Percentiles rank a stretch among this genome's conserved stretches.
phyloP scores from a whole-genome alignment of 1,284 basidiomycete species.

The Fomitopsis palustris region DNA sequence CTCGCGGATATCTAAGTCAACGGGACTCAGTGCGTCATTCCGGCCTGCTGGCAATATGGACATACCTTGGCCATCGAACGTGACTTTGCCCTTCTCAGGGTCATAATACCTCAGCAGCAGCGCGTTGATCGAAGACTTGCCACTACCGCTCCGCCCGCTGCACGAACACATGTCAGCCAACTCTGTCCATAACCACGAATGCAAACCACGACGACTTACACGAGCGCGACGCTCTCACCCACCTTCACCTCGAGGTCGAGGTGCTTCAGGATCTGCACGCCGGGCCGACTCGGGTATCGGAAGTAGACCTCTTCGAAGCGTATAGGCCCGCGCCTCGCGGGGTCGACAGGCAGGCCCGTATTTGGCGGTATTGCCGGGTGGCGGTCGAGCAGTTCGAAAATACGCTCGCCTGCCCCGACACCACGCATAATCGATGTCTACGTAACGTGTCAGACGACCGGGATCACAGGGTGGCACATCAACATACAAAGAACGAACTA shows the following conservation, averaged over 20 bases:
- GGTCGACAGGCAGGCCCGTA: constrained; percentile 53
- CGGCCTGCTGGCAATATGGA: not conserved
- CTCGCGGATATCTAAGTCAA: constrained; percentile 67
- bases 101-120: constrained; percentile 93
- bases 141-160: constrained; percentile 87
- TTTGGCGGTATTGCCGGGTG: constrained; percentile 67
- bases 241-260: constrained; percentile 76
- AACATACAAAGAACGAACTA: constrained; percentile 39
- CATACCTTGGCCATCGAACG: constrained; percentile 82
- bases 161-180: not conserved
- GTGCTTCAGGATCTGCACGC: constrained; percentile 74
- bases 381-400: constrained; percentile 91
- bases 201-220: constrained; percentile 50
- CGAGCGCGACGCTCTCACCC: constrained; percentile 88
- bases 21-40: not conserved
- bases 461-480: not conserved
- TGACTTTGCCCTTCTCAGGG: constrained; percentile 77
- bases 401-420: constrained; percentile 88
- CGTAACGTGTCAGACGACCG: not conserved
- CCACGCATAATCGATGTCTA: constrained; percentile 86
- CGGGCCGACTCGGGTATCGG: constrained; percentile 82
- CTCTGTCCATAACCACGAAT: not conserved
- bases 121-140: constrained; percentile 90
- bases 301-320: constrained; percentile 81
- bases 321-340: constrained; percentile 60